phyloP scores from a whole-genome alignment of 129 eudicot species.

The Scalesia atractyloides region DNA sequence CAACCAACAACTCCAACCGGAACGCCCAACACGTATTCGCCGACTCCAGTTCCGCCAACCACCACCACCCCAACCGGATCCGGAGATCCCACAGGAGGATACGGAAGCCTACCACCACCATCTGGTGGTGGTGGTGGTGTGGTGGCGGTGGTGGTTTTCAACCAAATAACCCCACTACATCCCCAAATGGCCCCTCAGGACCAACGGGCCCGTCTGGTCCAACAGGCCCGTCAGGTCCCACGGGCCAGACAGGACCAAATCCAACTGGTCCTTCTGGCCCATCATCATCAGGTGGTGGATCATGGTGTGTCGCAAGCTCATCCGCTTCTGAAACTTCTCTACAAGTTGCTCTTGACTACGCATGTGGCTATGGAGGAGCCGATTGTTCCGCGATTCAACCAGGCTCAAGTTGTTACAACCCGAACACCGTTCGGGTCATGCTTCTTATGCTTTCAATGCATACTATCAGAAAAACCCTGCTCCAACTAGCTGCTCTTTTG shows the following conservation, averaged over 20 bases:
- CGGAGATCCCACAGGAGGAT: conserved; percentile 38
- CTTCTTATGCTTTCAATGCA: conserved; percentile 88
- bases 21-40: conserved; percentile 34
- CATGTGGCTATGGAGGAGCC: conserved; percentile 98
- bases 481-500: conserved; percentile 88
- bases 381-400: conserved; percentile 88
- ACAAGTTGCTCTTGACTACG: conserved; percentile 92
- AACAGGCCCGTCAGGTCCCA: conserved; percentile 28
- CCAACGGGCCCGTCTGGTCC: conserved; percentile 39
- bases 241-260: conserved; percentile 33
- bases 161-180: conserved; percentile 43
- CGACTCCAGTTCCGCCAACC: conserved; percentile 42
- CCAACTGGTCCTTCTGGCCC: conserved; percentile 39
- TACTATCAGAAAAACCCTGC: conserved; percentile 91
- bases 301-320: conserved; percentile 89
- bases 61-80: conserved; percentile 53
- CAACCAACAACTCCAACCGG: conserved; percentile 69
- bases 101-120: conserved; percentile 44
- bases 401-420: conserved; percentile 70
- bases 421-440: conserved; percentile 80
- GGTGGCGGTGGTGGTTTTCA: conserved; percentile 8
- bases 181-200: conserved; percentile 34
- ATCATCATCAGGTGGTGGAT: conserved; percentile 48
- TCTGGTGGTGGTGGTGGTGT: conserved; percentile 1
- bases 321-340: conserved; percentile 79